A percentile compares a stretch with the other conserved stretches of the same genome.
Conservation (phyloP, 306 rosid genomes). For the Quercus glauca region DNA sequence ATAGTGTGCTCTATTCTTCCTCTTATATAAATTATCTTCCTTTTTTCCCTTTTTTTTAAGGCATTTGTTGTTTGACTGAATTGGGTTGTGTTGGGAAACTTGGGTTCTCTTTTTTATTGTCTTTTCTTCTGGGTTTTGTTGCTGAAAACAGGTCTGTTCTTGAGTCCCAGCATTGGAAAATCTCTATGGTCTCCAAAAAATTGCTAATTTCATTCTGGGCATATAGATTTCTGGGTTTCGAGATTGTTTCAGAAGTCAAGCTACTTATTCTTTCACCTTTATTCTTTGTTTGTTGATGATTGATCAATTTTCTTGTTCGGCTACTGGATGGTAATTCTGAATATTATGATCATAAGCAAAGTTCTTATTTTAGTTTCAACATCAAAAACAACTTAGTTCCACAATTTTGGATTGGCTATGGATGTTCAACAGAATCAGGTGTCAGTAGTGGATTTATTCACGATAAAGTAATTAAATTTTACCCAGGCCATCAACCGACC, state of each 20-base stretch:
- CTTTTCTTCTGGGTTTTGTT: neutral
- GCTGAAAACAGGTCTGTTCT: neutral
- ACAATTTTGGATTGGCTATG: no score
- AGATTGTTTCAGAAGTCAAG: neutral
- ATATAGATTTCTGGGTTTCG: neutral
- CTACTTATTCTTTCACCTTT: neutral
- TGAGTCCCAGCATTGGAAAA: neutral
- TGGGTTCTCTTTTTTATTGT: neutral
- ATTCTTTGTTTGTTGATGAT: neutral
- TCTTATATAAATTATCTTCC: neutral
- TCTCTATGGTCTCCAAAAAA: neutral
- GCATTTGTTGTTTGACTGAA: neutral
- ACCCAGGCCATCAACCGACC: no score
- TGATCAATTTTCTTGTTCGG: neutral
- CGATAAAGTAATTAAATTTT: no score
- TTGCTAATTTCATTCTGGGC: neutral
- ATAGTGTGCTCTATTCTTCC: neutral
- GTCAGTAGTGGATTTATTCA: no score
- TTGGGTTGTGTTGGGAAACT: neutral
- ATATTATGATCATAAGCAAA: neutral
- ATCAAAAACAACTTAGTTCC: no score
- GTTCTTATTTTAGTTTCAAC: neutral
- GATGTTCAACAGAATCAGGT: no score
- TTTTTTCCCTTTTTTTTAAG: neutral
- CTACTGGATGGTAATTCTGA: neutral